A percentile compares a stretch with the other conserved stretches of the same genome.
Conservation (phyloP, 176 grass and related monocot species). For the Saccharum officinarum region DNA sequence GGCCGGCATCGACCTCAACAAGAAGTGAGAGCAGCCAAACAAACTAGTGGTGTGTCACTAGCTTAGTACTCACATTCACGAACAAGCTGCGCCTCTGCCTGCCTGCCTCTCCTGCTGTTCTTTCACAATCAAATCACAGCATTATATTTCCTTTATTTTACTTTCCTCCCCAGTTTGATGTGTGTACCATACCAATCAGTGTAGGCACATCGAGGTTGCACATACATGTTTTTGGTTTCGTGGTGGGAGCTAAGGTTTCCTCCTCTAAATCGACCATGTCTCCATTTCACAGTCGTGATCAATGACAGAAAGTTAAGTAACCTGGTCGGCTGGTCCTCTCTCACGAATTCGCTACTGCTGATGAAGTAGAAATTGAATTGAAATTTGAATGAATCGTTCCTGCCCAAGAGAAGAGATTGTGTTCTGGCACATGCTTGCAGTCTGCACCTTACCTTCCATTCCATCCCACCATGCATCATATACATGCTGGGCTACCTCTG, state of each 20-base stretch:
- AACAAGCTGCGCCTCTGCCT: not conserved
- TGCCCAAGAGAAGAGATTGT: not conserved
- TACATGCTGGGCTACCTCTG: not conserved
- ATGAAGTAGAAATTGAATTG: not conserved
- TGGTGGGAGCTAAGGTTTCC: not conserved
- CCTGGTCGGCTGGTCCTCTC: not conserved
- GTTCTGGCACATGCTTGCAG: not conserved
- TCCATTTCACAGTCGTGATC: not conserved
- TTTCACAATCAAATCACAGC: not conserved
- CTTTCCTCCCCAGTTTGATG: not conserved
- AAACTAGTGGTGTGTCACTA: not conserved
- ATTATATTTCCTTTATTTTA: not conserved
- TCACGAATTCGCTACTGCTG: not conserved
- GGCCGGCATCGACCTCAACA: constrained; percentile 81
- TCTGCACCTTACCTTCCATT: not conserved
- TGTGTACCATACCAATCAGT: not conserved
- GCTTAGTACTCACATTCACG: not conserved
- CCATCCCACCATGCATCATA: not conserved
- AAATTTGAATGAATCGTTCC: not conserved
- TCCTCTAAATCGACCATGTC: not conserved
- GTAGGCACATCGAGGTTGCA: not conserved
- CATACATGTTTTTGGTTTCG: not conserved
- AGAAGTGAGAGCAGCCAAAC: constrained; percentile 38
- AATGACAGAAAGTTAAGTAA: not conserved
- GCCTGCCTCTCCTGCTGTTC: not conserved